Evolutionary conservation across 345 rosid genomes (phyloP).

Genomic region (Carallia brachiata): DNA sequence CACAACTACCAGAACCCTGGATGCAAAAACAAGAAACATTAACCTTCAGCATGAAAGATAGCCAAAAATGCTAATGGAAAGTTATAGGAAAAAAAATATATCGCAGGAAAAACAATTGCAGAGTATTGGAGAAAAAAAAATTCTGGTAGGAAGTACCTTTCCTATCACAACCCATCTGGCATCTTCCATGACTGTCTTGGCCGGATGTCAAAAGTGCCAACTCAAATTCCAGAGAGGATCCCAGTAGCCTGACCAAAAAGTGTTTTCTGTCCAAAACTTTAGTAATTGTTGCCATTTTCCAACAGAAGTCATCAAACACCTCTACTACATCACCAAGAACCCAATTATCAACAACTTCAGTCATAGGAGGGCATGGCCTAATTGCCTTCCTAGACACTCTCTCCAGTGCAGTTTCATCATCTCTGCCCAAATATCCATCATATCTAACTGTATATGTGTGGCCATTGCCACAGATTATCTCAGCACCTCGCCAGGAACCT

Average conservation of each 20-base stretch:
- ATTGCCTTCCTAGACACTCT: conserved; percentile 55
- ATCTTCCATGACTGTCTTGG: conserved; percentile 68
- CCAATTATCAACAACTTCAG: conserved; percentile 43
- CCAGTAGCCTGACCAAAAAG: conserved; percentile 57
- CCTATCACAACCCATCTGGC: conserved; percentile 61
- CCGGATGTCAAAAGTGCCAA: conserved; percentile 44
- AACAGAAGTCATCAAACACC: conserved; percentile 55
- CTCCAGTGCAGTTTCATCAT: conserved; percentile 20
- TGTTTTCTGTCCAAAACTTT: conserved; percentile 44
- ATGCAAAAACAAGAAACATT: not conserved
- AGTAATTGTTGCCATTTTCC: conserved; percentile 73
- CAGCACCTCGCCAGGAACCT: conserved; percentile 71
- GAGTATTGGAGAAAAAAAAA: not conserved
- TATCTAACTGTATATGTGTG: conserved; percentile 54
- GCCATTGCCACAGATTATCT: conserved; percentile 66
- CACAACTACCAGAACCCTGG: conserved; percentile 38
- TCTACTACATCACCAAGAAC: conserved; percentile 71
- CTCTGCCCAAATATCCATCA: conserved; percentile 24
- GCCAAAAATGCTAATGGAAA: too few species aligned
- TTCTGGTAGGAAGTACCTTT: conserved; percentile 9
- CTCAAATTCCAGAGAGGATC: conserved; percentile 58
- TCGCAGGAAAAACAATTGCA: not conserved
- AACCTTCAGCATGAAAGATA: not conserved
- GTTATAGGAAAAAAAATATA: too few species aligned
- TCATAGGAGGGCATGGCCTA: conserved; percentile 58